These are phyloP conservation scores for Austroboletus eburneus DNA, from an alignment of 768 basidiomycete species.

Conservation along the genomic window DNA sequence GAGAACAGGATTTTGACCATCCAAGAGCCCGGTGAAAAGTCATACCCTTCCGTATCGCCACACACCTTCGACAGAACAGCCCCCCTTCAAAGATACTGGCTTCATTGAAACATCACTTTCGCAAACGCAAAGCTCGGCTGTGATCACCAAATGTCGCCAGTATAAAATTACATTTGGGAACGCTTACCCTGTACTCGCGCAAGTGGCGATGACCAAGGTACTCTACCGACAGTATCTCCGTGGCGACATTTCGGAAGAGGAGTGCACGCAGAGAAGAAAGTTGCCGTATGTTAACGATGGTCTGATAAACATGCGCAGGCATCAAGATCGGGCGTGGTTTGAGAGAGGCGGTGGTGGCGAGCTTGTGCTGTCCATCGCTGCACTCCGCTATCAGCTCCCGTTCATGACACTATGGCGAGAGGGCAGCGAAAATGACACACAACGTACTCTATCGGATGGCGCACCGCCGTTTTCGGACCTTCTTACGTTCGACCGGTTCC, in stretches of 20 bases:
- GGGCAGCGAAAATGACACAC: neutral
- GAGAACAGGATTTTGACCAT: neutral
- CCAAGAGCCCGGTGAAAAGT: conserved; percentile 46
- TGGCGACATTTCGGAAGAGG: conserved; percentile 45
- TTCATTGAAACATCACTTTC: conserved; percentile 23
- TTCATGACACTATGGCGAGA: conserved; percentile 31
- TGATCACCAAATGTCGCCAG: conserved; percentile 38
- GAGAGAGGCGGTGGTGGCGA: conserved; percentile 41
- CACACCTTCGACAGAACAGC: too few species aligned
- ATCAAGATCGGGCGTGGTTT: conserved; percentile 46
- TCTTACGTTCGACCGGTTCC: conserved; percentile 44
- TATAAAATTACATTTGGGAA: conserved; percentile 48
- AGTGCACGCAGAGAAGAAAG: conserved; percentile 48
- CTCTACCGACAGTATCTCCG: conserved; percentile 43
- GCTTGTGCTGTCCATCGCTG: conserved; percentile 41
- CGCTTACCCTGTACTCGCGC: conserved; percentile 45
- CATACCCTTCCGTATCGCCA: conserved; percentile 49
- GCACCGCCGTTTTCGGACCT: conserved; percentile 40
- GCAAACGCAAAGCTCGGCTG: conserved; percentile 24
- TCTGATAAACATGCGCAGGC: conserved; percentile 49
- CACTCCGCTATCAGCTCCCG: conserved; percentile 41
- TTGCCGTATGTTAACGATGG: conserved; percentile 48
- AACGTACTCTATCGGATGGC: neutral
- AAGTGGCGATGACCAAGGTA: conserved; percentile 49
- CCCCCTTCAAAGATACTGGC: conserved; percentile 34